Conservation (phyloP, 176 grass and related monocot species). For the Hsuehochloa calcarea region DNA sequence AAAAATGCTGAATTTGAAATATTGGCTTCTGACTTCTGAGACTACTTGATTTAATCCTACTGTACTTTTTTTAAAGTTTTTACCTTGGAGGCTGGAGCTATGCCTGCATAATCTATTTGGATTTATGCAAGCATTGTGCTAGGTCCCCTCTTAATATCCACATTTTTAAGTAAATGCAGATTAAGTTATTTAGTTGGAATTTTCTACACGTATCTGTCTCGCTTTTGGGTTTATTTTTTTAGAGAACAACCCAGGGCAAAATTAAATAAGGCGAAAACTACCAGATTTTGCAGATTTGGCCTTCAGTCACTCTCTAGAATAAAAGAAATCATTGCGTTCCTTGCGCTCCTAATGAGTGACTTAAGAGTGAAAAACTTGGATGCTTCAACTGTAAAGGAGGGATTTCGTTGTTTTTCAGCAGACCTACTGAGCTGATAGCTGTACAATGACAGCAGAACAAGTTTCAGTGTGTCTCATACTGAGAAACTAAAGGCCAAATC, state of each 20-base stretch:
- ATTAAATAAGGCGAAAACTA: not conserved
- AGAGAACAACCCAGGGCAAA: not conserved
- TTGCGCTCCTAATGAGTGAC: not conserved
- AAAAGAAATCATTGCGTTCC: not conserved
- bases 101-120: constrained; percentile 19
- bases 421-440: not conserved
- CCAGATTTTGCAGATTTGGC: not conserved
- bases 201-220: not conserved
- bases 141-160: not conserved
- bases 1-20: constrained; percentile 18
- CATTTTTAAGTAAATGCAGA: not conserved
- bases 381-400: not conserved
- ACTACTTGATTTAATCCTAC: constrained; percentile 24
- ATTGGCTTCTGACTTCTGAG: constrained; percentile 12
- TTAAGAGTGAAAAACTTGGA: not conserved
- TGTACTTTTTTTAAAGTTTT: constrained; percentile 13
- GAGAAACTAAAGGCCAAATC: not conserved
- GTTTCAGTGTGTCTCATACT: constrained; percentile 8
- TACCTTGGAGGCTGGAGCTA: not conserved
- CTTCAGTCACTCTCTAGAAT: not conserved
- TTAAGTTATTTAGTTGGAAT: not conserved
- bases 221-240: not conserved
- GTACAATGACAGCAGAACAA: not conserved
- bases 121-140: not conserved
- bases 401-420: not conserved